Evolutionary conservation across 306 rosid genomes (phyloP), one percentile per base, ranked within the genome.

Genomic region (Cercis canadensis): DNA sequence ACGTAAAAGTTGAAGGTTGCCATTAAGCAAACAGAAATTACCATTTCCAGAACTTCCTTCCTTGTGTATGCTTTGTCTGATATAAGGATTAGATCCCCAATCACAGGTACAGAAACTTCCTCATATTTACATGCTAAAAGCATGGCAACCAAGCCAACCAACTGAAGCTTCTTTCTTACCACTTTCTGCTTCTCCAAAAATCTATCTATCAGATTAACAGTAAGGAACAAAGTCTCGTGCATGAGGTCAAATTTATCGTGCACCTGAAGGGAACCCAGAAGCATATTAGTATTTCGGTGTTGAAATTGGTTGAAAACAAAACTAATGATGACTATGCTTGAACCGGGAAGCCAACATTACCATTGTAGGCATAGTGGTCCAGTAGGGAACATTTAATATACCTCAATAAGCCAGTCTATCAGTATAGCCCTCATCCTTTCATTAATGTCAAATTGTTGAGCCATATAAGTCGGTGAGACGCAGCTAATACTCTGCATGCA

Each of bases 331-430:
- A 47, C 45, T 34, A 75, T n/a, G 33, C 34, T 36, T 37, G 59
- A 61, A 40, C 21, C 15, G 32, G 62, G 49, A 75, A 46, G 36
- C 70, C 72, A 68, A 57, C 41, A 72, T 69, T 70, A 39, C 81
- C 74, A 61, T 24, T 51, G 49, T 49, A 50, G 73, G 44, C 59
- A 68, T 62, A 53, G 55, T 76, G 58, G 62, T 74, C 68, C 33
- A 43, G n/a, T 14, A 50, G 63, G 57, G 63, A 61, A 41, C 64
- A 54, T 16, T 70, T 31, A 61, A 24, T 58, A 39, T 75, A 92
- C 99, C 93, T 95, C 99, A 79, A 95, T 86, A 36, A 95, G 97
- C 99, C 99, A 95, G 73, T 95, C 99, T 75, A 95, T 74, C 5
- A 95, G 80, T 70, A 95, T 91, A n/a, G 96, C 84, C 56, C 99